Percentiles rank a stretch among this genome's conserved stretches.
These are phyloP conservation scores for Pythium rhizo-oryzae DNA, from an alignment of 352 stramenopile species.

Conservation along the genomic window DNA sequence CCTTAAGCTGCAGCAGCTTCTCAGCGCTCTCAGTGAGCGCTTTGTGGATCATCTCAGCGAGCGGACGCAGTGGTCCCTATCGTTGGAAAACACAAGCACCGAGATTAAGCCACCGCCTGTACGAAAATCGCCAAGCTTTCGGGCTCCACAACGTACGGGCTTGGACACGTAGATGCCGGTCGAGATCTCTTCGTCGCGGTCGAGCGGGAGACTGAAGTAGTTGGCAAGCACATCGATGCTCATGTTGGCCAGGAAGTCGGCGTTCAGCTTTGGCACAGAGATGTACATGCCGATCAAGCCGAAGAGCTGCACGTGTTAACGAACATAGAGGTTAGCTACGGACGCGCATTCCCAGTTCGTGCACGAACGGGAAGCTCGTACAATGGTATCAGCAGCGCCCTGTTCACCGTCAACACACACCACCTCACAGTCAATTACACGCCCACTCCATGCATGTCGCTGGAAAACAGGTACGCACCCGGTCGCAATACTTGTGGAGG, in stretches of 20 bases:
- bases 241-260: conserved; percentile 57
- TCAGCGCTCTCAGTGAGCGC: conserved; percentile 50
- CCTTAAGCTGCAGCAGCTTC: conserved; percentile 10
- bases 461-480: conserved; percentile 31
- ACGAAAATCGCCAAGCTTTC: not conserved
- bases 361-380: conserved; percentile 22
- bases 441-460: not conserved
- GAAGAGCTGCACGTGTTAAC: conserved; percentile 48
- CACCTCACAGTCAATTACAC: not conserved
- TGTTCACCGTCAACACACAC: conserved; percentile 12
- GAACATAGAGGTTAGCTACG: not conserved
- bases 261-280: conserved; percentile 63
- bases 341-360: not conserved
- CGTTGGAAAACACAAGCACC: not conserved
- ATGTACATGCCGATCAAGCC: conserved; percentile 89
- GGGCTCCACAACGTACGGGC: conserved; percentile 37
- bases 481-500: conserved; percentile 70
- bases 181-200: conserved; percentile 73
- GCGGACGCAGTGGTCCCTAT: conserved; percentile 68
- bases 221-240: conserved; percentile 67
- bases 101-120: not conserved
- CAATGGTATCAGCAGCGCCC: conserved; percentile 80
- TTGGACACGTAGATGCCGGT: conserved; percentile 84
- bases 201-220: conserved; percentile 75
- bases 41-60: conserved; percentile 65